phyloP scores from a whole-genome alignment of 441 rosid genomes.

The Flueggea neowawraea region DNA sequence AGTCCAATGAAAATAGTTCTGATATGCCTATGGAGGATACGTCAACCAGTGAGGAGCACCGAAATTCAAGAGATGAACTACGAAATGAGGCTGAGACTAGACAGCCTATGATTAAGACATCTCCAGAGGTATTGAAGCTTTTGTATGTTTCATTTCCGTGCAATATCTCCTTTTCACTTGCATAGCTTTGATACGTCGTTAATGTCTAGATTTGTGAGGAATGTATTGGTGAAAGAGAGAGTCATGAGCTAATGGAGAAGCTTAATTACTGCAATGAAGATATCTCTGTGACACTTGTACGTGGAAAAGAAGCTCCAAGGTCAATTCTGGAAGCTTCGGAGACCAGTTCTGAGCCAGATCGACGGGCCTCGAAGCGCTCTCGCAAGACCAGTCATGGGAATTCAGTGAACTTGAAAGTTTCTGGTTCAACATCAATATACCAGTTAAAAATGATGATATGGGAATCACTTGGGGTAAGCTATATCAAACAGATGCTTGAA shows the following conservation, averaged over 20 bases:
- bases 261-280: constrained; percentile 80
- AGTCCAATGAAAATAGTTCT: constrained; percentile 33
- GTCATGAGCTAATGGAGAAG: constrained; percentile 87
- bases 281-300: constrained; percentile 71
- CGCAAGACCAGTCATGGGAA: constrained; percentile 76
- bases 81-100: constrained; percentile 51
- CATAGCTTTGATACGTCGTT: neutral
- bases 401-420: constrained; percentile 75
- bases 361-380: constrained; percentile 87
- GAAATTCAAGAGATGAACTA: constrained; percentile 43
- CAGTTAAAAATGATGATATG: constrained; percentile 99
- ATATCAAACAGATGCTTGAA: neutral
- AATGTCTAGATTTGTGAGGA: constrained; percentile 72
- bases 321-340: constrained; percentile 84
- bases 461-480: constrained; percentile 97
- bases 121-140: constrained; percentile 65
- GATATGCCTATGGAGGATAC: constrained; percentile 33
- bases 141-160: too few species aligned
- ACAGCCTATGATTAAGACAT: constrained; percentile 54
- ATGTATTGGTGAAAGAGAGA: constrained; percentile 96
- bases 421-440: constrained; percentile 87
- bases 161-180: too few species aligned
- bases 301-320: constrained; percentile 95
- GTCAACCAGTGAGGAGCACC: constrained; percentile 39
- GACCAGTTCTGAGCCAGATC: constrained; percentile 62